Conservation (phyloP, 768 basidiomycete genomes). For the Russula abietina region DNA sequence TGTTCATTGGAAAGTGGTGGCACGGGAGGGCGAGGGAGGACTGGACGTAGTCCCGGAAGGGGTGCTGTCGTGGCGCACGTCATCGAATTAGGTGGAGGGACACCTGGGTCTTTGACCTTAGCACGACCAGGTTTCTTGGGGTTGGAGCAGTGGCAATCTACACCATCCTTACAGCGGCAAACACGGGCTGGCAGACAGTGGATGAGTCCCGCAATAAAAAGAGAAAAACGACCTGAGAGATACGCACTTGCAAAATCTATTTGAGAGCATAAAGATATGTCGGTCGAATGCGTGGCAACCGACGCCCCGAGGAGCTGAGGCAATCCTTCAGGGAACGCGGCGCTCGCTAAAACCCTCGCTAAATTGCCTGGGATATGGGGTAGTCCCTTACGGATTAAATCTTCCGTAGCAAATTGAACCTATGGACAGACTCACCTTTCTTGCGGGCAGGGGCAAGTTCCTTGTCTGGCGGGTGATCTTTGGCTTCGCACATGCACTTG, state of each 20-base stretch:
- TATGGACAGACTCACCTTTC: slow-evolving; percentile 53
- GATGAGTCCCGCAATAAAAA: background rate
- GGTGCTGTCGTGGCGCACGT: slow-evolving; percentile 18
- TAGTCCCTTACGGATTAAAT: slow-evolving; percentile 29
- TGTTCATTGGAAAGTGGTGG: slow-evolving; percentile 36
- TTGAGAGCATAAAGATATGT: slow-evolving; percentile 49
- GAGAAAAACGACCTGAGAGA: too few species aligned
- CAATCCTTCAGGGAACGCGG: slow-evolving; percentile 77
- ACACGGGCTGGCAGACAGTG: slow-evolving; percentile 18
- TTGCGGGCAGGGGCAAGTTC: slow-evolving; percentile 31
- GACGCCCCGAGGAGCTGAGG: slow-evolving; percentile 64
- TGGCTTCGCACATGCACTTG: slow-evolving; percentile 62
- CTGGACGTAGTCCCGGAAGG: slow-evolving; percentile 45
- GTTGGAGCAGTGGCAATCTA: slow-evolving; percentile 17
- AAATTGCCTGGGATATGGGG: slow-evolving; percentile 40
- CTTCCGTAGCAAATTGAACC: slow-evolving; percentile 11
- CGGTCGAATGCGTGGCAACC: slow-evolving; percentile 42
- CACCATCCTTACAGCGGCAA: slow-evolving; percentile 34
- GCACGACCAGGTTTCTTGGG: slow-evolving; percentile 8
- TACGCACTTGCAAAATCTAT: slow-evolving; percentile 47
- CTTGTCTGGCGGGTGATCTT: slow-evolving; percentile 18
- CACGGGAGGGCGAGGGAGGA: slow-evolving; percentile 53
- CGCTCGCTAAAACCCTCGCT: slow-evolving; percentile 56
- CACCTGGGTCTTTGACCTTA: slow-evolving; percentile 4
- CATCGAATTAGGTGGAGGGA: slow-evolving; percentile 17